Evolutionary conservation across 306 rosid species (phyloP), one percentile per base, ranked within the genome.

Genomic region (Inga laurina): DNA sequence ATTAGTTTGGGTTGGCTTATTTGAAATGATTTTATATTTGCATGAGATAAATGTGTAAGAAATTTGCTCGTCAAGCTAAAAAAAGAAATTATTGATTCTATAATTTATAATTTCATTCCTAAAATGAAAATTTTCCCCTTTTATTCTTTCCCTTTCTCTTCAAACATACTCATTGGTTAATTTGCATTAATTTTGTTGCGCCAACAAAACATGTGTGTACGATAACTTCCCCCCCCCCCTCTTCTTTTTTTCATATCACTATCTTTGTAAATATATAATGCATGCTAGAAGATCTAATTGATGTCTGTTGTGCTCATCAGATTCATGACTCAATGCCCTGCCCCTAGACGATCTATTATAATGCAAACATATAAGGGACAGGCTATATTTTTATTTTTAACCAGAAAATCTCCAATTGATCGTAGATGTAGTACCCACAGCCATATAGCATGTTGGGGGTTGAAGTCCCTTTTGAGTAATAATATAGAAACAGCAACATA

Each of bases 311-410:
- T 77, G 52, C 81, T 15, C 45, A 57, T 68, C 62, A 69, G 41
- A 41, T 86, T 67, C 30, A 56, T 41, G 10, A 57, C 44, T 68
- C 35, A 72, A 79, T 70, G 18, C 65, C 35, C 48, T 68, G 65
- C 56, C 8, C 32, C 70, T 18, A 39, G 84, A 82, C 1, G 61
- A 39, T 41, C 75, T 30, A 15, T 32, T 30, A 32, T 35, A 30
- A 65, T 18, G n/a, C 56, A 82, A 57, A 32, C 83, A 45, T 64
- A 48, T 54, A 65, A 54, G 43, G 81, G 75, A 37, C 44, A 46
- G 34, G 30, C 70, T 56, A 49, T 71, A 66, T 34, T 41, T 78
- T 57, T 35, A 35, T 35, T 35, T 35, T 35, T 35, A 76, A 76
- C 44, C 44, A 10, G 19, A 61, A 84, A 39, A 46, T 75, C 57